Evolutionary conservation across 2,329 filamentous ascomycete species (phyloP), one percentile per base, ranked within the genome.

Genomic region (Fusarium vanettenii): DNA sequence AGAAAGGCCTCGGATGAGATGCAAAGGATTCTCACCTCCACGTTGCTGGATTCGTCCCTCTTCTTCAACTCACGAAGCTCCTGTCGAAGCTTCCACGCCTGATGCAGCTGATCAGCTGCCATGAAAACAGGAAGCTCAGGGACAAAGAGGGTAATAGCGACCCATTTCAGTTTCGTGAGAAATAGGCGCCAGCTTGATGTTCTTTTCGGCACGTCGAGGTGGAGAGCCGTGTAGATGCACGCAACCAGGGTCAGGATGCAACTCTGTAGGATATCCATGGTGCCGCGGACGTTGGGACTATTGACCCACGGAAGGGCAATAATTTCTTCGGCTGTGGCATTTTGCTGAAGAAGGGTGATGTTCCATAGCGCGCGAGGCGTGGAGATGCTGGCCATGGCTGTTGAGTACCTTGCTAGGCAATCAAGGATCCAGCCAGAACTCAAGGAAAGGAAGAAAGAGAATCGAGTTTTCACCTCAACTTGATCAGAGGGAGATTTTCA

Each of bases 141-240:
- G 0, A 75, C 76, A 27, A 83, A 70, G 2, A 84, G 72, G 0
- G 79, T 79, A 0, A 81, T 64, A 0, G 80, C 6, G 11, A 80
- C 75, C 82, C 82, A 84, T 50, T 70, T 69, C 6, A 76, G 16
- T 66, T 82, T 81, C 11, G 67, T 67, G 8, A 57, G 20, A 2
- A 74, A 13, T 11, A 68, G 9, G 11, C 60, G 27, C 25, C 74
- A 52, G 62, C 62, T 61, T 16, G 64, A 20, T 2, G 61, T 64
- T 50, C 63, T 48, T 45, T 52, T 16, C 1, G 81, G 81, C n/a
- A 85, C 76, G 48, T 85, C 84, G 5, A 84, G 74, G 64, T 85
- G 82, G 4, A 85, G 64, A 2, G 82, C 81, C 5, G 80, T 79
- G 70, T 81, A 84, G 8, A 83, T 80, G 69, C 82, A 85, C 1